phyloP scores from a whole-genome alignment of 352 stramenopile species.

The Phytophthora pistaciae region DNA sequence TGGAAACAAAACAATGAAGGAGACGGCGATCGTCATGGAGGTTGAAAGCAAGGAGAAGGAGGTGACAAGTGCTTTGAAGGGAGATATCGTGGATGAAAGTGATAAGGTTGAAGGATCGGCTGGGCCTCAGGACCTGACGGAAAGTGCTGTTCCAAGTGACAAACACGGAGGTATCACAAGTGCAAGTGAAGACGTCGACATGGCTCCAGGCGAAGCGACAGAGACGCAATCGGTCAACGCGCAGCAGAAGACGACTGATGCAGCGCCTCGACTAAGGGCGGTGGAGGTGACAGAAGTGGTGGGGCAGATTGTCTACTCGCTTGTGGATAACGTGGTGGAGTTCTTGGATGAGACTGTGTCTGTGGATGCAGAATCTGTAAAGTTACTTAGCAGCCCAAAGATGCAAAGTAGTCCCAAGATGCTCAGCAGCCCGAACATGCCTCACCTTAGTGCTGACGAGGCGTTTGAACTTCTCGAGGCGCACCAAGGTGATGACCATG shows the following conservation, averaged over 20 bases:
- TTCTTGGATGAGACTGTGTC: conserved; percentile 16
- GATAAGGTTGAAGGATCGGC: neutral
- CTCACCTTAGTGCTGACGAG: conserved; percentile 43
- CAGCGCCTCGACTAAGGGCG: neutral
- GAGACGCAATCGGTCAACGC: neutral
- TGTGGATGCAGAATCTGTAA: conserved; percentile 19
- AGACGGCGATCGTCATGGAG: conserved; percentile 10
- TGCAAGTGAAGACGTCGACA: conserved; percentile 13
- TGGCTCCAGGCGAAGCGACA: neutral
- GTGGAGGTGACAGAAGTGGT: conserved; percentile 11
- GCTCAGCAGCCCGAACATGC: conserved; percentile 16
- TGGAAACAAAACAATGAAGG: neutral
- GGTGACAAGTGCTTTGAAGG: neutral
- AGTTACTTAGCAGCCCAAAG: conserved; percentile 1
- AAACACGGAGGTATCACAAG: neutral
- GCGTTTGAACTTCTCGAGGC: conserved; percentile 33
- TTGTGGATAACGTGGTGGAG: conserved; percentile 30
- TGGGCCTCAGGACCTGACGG: neutral
- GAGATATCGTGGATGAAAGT: neutral
- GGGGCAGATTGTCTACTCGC: conserved; percentile 11
- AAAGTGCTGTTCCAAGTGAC: neutral
- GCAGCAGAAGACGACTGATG: neutral
- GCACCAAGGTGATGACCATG: conserved; percentile 33
- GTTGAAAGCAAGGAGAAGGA: conserved; percentile 5
- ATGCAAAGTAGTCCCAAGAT: neutral